Evolutionary conservation across 192 early-diverging fungal genomes (phyloP).

Genomic region (Anaeromyces robustus): DNA sequence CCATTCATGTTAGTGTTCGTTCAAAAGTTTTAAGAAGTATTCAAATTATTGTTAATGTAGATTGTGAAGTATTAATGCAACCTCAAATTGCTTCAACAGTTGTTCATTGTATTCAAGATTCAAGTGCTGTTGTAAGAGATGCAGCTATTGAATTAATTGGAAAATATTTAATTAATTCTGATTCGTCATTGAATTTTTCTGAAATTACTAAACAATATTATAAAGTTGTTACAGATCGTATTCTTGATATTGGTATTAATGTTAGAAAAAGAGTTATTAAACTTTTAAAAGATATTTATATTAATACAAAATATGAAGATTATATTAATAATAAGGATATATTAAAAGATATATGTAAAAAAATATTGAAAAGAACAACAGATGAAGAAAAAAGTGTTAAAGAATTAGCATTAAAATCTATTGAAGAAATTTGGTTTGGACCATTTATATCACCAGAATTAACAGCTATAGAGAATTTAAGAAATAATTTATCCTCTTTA

Average conservation of each 20-base stretch:
- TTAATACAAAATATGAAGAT: conserved; percentile 14
- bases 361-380: conserved; percentile 12
- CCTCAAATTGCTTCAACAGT: neutral
- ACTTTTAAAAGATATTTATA: conserved; percentile 58
- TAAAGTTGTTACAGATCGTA: conserved; percentile 56
- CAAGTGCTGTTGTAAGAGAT: conserved; percentile 72
- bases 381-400: conserved; percentile 31
- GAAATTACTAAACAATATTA: conserved; percentile 61
- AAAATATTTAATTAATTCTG: conserved; percentile 25
- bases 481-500: neutral
- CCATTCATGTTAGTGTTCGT: neutral
- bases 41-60: neutral
- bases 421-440: conserved; percentile 57
- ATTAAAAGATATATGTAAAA: conserved; percentile 12
- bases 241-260: conserved; percentile 71
- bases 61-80: neutral
- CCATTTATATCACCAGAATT: conserved; percentile 15
- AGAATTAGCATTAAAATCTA: conserved; percentile 50
- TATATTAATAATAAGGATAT: neutral
- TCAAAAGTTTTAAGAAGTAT: neutral
- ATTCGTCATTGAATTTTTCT: conserved; percentile 7
- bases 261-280: conserved; percentile 79
- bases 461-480: neutral
- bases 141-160: conserved; percentile 79
- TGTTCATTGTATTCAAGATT: conserved; percentile 50